Conservation (phyloP, 1,284 basidiomycete genomes). For the Laetiporus sulphureus region DNA sequence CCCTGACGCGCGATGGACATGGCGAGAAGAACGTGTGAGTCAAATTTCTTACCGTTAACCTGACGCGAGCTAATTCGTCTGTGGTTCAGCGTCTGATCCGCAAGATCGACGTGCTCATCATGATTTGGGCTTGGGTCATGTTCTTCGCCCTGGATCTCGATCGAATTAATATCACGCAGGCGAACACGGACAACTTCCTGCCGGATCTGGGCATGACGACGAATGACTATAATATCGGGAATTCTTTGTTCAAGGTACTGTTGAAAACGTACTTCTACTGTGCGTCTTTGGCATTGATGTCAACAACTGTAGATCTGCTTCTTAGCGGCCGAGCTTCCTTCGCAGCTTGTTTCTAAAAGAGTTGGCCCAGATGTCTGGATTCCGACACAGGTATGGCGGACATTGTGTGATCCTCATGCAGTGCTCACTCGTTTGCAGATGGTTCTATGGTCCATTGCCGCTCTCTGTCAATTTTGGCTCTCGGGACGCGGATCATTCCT, state of each 20-base stretch:
- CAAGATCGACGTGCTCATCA: conserved; percentile 57
- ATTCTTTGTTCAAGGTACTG: conserved; percentile 31
- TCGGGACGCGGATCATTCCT: conserved; percentile 50
- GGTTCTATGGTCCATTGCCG: conserved; percentile 49
- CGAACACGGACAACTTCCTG: conserved; percentile 66
- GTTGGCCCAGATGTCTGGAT: conserved; percentile 71
- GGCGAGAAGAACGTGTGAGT: conserved; percentile 53
- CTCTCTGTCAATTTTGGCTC: conserved; percentile 60
- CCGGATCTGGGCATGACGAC: conserved; percentile 54
- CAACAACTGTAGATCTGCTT: conserved; percentile 49
- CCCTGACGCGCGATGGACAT: conserved; percentile 61
- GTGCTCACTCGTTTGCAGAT: conserved; percentile 30
- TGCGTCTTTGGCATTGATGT: background rate
- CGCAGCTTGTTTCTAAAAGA: conserved; percentile 65
- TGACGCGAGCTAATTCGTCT: background rate
- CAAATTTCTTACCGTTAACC: background rate
- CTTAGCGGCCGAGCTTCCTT: conserved; percentile 60
- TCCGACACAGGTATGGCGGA: conserved; percentile 46
- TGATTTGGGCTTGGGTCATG: conserved; percentile 60
- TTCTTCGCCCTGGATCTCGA: conserved; percentile 55
- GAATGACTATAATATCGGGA: conserved; percentile 62
- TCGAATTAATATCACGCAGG: conserved; percentile 50
- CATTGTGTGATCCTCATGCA: background rate
- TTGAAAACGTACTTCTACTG: background rate
- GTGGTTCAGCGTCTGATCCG: conserved; percentile 40